Conservation (phyloP, 2,329 filamentous ascomycete genomes). For the Diplodia mutila region DNA sequence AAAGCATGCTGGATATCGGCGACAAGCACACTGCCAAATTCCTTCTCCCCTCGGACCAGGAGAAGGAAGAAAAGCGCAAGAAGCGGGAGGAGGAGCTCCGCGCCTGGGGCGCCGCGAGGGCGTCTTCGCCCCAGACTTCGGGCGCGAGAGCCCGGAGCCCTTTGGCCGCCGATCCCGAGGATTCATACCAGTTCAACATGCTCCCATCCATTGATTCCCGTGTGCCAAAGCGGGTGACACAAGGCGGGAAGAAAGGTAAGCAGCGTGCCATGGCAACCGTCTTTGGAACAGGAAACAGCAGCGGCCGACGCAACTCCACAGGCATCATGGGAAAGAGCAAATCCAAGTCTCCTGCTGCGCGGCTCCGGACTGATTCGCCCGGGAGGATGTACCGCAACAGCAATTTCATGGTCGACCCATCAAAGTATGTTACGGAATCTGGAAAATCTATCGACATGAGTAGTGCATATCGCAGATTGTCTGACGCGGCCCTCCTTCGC, state of each 20-base stretch:
- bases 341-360: conserved; percentile 44
- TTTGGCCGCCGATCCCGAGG: conserved; percentile 39
- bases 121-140: conserved; percentile 34
- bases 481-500: conserved; percentile 69
- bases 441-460: conserved; percentile 68
- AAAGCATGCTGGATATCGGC: conserved; percentile 61
- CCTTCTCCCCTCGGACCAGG: conserved; percentile 25
- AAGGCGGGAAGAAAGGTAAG: conserved; percentile 45
- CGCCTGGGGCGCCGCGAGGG: conserved; percentile 45
- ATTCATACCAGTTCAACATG: conserved; percentile 51
- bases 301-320: conserved; percentile 26
- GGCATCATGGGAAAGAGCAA: conserved; percentile 41
- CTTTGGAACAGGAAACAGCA: conserved; percentile 32
- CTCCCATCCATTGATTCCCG: conserved; percentile 49
- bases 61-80: conserved; percentile 23
- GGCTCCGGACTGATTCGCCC: conserved; percentile 42
- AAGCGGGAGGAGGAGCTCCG: conserved; percentile 26
- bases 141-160: conserved; percentile 40
- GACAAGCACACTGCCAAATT: conserved; percentile 27
- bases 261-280: conserved; percentile 51
- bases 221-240: conserved; percentile 48
- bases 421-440: conserved; percentile 61
- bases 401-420: conserved; percentile 44
- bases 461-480: conserved; percentile 70
- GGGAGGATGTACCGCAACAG: conserved; percentile 53